A percentile compares a stretch with the other conserved stretches of the same genome.
These are phyloP conservation scores for Leccinum aurantiacum DNA, from an alignment of 768 basidiomycete species.

Conservation along the genomic window DNA sequence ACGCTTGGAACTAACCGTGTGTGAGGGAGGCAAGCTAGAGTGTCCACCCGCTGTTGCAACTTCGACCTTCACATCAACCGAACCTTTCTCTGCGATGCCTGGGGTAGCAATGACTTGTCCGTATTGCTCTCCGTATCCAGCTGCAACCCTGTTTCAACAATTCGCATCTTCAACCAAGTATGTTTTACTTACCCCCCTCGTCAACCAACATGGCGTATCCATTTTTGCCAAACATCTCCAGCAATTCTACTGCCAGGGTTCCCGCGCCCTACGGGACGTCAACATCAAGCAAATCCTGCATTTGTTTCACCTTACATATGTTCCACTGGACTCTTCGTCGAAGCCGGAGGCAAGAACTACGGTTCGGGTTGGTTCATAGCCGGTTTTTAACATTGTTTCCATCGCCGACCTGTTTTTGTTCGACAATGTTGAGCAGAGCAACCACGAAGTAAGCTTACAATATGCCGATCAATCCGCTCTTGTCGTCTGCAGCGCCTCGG, in stretches of 20 bases:
- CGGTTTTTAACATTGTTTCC: constrained; percentile 61
- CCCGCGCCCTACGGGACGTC: constrained; percentile 50
- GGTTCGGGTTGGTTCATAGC: constrained; percentile 63
- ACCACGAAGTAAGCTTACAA: constrained; percentile 39
- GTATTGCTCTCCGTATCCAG: constrained; percentile 48
- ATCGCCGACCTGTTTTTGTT: constrained; percentile 44
- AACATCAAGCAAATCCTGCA: neutral
- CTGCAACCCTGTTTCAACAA: constrained; percentile 28
- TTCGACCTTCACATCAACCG: constrained; percentile 58
- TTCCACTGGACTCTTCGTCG: constrained; percentile 69
- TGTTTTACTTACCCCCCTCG: constrained; percentile 65
- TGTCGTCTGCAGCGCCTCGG: constrained; percentile 53
- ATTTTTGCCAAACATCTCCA: constrained; percentile 64
- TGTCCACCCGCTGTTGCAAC: constrained; percentile 78
- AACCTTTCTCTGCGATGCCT: constrained; percentile 75
- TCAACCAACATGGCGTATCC: constrained; percentile 81
- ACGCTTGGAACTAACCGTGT: constrained; percentile 55
- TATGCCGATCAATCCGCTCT: constrained; percentile 68
- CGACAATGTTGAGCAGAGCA: neutral
- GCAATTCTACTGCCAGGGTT: constrained; percentile 46
- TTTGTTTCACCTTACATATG: constrained; percentile 33
- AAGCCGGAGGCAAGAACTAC: constrained; percentile 69
- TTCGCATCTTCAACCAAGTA: neutral
- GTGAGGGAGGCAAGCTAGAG: constrained; percentile 78
- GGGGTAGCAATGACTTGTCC: constrained; percentile 60